phyloP scores from a whole-genome alignment of 768 basidiomycete species.

The Termitomyces titanicus region DNA sequence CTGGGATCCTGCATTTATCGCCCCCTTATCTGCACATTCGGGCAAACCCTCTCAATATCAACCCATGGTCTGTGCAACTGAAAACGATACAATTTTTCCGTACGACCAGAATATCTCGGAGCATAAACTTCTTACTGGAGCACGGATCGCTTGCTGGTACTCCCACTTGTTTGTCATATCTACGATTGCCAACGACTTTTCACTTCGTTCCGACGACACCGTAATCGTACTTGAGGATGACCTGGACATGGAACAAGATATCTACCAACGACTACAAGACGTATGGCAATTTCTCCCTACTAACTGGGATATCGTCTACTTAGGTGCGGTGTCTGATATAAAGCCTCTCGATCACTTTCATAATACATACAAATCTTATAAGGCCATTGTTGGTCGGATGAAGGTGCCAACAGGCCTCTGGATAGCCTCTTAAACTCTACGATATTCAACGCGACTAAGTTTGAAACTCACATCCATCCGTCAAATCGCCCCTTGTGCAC shows the following conservation, averaged over 20 bases:
- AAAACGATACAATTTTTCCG: constrained; percentile 31
- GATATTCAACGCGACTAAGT: background rate
- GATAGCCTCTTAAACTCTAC: constrained; percentile 10
- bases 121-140: constrained; percentile 50
- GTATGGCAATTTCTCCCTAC: constrained; percentile 53
- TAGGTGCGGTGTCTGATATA: constrained; percentile 24
- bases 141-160: constrained; percentile 69
- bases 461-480: constrained; percentile 41
- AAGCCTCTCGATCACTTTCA: too few species aligned
- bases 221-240: constrained; percentile 74
- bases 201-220: constrained; percentile 22
- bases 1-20: constrained; percentile 20
- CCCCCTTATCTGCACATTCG: constrained; percentile 1
- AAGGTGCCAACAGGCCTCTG: constrained; percentile 43
- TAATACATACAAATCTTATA: constrained; percentile 21
- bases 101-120: constrained; percentile 36
- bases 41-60: background rate
- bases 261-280: constrained; percentile 32
- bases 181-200: constrained; percentile 29
- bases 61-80: constrained; percentile 16
- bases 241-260: constrained; percentile 70
- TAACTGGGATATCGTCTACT: constrained; percentile 71
- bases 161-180: constrained; percentile 61
- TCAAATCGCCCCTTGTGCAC: constrained; percentile 67
- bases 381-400: constrained; percentile 83